Base-by-base conservation (phyloP, 495 filamentous ascomycete species). In the Penicillium pulvis region DNA sequence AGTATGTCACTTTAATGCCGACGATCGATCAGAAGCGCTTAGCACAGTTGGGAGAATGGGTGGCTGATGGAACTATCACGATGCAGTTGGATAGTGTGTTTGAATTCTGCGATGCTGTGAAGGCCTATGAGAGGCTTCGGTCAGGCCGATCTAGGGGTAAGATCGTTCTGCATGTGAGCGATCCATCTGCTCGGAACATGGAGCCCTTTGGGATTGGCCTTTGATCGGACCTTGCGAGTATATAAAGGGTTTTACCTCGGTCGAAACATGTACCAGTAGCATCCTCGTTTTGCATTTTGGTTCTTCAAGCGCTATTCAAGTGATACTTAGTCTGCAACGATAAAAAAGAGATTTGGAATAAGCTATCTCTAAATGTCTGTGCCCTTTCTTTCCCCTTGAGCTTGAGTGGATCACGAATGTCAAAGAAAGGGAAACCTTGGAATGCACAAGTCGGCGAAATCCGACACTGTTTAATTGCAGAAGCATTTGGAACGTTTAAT, bases 61-160 rank as follows among this genome's bases (percentile, higher is more conserved):
- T 91, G 63, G 61, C 74, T 50, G 77, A 87, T 51, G 86, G 88
- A 2, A 86, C 83, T 61, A 62, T 90, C 19, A 80, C 80, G 68
- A 75, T 84, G 17, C 74, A 85, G 7, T 71, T 90, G 39, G 89
- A 90, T 58, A 75, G 80, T 45, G 71, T 78, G 12, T 88, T 81
- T 70, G 76, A 79, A 53, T 86, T 87, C 67, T 83, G 82, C 16
- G 81, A 91, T 33, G 82, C 75, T 16, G 75, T 81, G 19, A 79
- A 84, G 63, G 89, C 88, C 0, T 88, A 85, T 69, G 82, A 82
- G 68, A 83, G 75, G 65, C 70, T 91, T 60, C 86, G 83, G 60
- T 83, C 73, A 2, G 81, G 83, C 8, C 79, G 85, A 39, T 75
- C 84, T 24, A 86, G 78, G 63, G 89, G 89, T 2, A 92, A 92